These are phyloP conservation scores for Pythium apleroticum DNA, from an alignment of 352 stramenopile species.

Conservation along the genomic window DNA sequence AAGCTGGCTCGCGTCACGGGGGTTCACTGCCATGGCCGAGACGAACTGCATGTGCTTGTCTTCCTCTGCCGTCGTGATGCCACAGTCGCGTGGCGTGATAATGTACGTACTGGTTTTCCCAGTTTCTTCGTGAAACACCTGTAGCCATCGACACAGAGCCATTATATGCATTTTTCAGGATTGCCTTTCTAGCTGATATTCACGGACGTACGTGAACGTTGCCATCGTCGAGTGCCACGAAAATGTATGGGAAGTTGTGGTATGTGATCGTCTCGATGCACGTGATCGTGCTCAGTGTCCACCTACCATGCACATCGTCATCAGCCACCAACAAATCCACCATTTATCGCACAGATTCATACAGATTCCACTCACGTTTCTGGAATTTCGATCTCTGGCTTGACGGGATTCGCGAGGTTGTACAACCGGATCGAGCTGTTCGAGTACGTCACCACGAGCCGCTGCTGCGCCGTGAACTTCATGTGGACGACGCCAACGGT, in stretches of 20 bases:
- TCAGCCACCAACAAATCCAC: not conserved
- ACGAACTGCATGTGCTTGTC: slow-evolving; percentile 33
- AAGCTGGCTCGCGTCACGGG: slow-evolving; percentile 59
- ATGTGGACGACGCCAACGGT: slow-evolving; percentile 50
- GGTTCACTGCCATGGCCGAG: slow-evolving; percentile 55
- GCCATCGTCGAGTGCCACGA: slow-evolving; percentile 70
- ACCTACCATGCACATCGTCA: slow-evolving; percentile 25
- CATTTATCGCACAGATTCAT: not conserved
- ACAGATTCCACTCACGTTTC: slow-evolving; percentile 15
- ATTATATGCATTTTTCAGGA: too few relatives aligned
- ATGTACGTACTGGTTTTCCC: slow-evolving; percentile 66
- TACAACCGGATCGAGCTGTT: slow-evolving; percentile 70
- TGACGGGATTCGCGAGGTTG: slow-evolving; percentile 33
- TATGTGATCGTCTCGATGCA: slow-evolving; percentile 66
- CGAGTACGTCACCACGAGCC: slow-evolving; percentile 59
- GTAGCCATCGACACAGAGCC: not conserved
- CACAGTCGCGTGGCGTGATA: slow-evolving; percentile 52
- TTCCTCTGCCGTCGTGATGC: slow-evolving; percentile 27
- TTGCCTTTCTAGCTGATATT: too few relatives aligned
- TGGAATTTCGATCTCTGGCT: slow-evolving; percentile 30
- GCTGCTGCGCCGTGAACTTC: slow-evolving; percentile 65
- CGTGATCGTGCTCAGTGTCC: slow-evolving; percentile 68
- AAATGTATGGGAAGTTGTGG: slow-evolving; percentile 62
- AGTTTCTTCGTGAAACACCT: slow-evolving; percentile 80
- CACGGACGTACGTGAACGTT: slow-evolving; percentile 41